These are phyloP conservation scores for Colletotrichum sp. DNA, from an alignment of 2,329 filamentous ascomycete genomes.

Conservation along the genomic window DNA sequence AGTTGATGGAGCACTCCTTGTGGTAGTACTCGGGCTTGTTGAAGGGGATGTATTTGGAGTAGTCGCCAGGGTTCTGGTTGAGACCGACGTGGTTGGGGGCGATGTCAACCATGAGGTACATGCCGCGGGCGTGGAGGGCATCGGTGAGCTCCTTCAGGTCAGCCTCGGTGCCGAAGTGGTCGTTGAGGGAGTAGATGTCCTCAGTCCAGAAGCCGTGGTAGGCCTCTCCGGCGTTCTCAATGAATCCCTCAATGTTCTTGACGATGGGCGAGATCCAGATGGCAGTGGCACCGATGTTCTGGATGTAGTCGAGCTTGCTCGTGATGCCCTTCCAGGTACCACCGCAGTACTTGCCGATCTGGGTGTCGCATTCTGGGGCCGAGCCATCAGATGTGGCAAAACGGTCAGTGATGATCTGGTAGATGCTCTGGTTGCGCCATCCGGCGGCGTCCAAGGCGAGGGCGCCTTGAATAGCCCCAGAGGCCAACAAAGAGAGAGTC, in stretches of 20 bases:
- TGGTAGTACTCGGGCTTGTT: slow-evolving; percentile 66
- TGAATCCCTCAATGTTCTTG: slow-evolving; percentile 38
- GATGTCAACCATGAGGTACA: slow-evolving; percentile 64
- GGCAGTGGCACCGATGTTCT: slow-evolving; percentile 49
- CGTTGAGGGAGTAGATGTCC: slow-evolving; percentile 46
- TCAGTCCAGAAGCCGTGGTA: slow-evolving; percentile 48
- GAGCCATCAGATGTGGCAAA: slow-evolving; percentile 44
- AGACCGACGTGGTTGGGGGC: slow-evolving; percentile 56
- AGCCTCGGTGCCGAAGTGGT: slow-evolving; percentile 51
- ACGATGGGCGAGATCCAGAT: slow-evolving; percentile 51
- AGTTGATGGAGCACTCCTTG: slow-evolving; percentile 62
- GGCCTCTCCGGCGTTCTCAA: slow-evolving; percentile 29
- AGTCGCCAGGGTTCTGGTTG: slow-evolving; percentile 25
- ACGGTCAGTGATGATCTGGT: slow-evolving; percentile 50
- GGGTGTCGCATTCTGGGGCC: slow-evolving; percentile 32
- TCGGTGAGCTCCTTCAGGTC: slow-evolving; percentile 52
- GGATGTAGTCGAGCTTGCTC: slow-evolving; percentile 55
- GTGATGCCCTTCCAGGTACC: slow-evolving; percentile 55
- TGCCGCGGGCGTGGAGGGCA: slow-evolving; percentile 54
- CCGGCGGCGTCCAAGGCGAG: slow-evolving; percentile 30
- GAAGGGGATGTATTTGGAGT: slow-evolving; percentile 33
- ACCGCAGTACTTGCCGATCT: slow-evolving; percentile 47
- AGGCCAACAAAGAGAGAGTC: slow-evolving; percentile 5
- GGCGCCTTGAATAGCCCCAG: slow-evolving; percentile 9
- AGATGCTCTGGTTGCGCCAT: slow-evolving; percentile 48